These are phyloP conservation scores for Flaveria brownii DNA, from an alignment of 129 eudicot species.

Conservation along the genomic window DNA sequence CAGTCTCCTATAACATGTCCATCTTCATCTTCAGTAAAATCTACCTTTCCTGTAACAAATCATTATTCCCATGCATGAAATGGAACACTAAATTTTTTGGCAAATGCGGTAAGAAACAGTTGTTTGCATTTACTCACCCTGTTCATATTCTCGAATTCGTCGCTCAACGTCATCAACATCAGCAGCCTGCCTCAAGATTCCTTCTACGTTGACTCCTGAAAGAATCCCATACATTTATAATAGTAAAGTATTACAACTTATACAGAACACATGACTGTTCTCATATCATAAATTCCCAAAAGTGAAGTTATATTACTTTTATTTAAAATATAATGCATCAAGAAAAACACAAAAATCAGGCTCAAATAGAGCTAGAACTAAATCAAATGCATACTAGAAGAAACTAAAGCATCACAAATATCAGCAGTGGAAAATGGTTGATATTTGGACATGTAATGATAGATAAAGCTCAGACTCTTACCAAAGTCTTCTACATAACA, in stretches of 20 bases:
- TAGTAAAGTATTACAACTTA: not conserved
- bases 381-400: not conserved
- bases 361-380: too few relatives aligned
- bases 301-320: not conserved
- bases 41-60: conserved; percentile 64
- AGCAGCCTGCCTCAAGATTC: conserved; percentile 95
- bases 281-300: not conserved
- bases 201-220: conserved; percentile 81
- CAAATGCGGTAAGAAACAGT: not conserved
- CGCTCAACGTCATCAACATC: conserved; percentile 92
- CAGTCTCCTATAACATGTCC: conserved; percentile 93
- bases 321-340: not conserved
- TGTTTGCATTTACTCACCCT: conserved; percentile 50
- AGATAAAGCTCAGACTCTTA: conserved; percentile 24
- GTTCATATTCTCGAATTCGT: conserved; percentile 82
- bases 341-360: not conserved
- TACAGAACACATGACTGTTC: not conserved
- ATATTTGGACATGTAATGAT: not conserved
- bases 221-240: conserved; percentile 8
- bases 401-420: not conserved
- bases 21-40: conserved; percentile 80
- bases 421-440: not conserved
- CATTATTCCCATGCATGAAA: not conserved
- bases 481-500: conserved; percentile 82
- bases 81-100: not conserved